Evolutionary conservation across 345 rosid species (phyloP).

Genomic region (Gossypium raimondii): DNA sequence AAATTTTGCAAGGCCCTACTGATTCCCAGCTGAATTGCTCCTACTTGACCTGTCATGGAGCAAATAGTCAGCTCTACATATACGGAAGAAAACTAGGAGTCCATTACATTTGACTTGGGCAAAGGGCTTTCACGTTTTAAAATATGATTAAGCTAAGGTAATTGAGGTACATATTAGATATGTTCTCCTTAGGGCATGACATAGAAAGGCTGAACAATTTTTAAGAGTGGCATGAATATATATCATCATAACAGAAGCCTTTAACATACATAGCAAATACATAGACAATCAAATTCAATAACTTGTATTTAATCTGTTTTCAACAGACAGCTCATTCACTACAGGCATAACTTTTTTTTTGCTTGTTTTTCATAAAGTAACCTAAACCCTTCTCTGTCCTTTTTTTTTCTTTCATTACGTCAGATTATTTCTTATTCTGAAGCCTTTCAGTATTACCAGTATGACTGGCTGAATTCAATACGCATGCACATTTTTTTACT

Average conservation of each 20-base stretch:
- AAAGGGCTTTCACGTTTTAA: neutral
- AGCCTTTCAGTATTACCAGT: neutral
- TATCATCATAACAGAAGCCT: neutral
- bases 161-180: neutral
- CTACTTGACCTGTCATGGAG: constrained; percentile 77
- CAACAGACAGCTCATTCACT: neutral
- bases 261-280: neutral
- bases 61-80: neutral
- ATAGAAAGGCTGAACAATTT: neutral
- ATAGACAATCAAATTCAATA: neutral
- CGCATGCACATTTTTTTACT: neutral
- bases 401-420: too few relatives aligned
- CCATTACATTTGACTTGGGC: neutral
- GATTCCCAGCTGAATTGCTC: constrained; percentile 83
- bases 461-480: neutral
- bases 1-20: constrained; percentile 91
- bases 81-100: neutral
- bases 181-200: neutral
- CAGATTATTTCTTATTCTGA: neutral
- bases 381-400: neutral
- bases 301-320: neutral
- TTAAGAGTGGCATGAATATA: neutral
- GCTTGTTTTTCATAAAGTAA: neutral
- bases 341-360: neutral
- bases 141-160: neutral